Evolutionary conservation across 495 filamentous ascomycete species (phyloP).

Genomic region (Neurospora sp.): DNA sequence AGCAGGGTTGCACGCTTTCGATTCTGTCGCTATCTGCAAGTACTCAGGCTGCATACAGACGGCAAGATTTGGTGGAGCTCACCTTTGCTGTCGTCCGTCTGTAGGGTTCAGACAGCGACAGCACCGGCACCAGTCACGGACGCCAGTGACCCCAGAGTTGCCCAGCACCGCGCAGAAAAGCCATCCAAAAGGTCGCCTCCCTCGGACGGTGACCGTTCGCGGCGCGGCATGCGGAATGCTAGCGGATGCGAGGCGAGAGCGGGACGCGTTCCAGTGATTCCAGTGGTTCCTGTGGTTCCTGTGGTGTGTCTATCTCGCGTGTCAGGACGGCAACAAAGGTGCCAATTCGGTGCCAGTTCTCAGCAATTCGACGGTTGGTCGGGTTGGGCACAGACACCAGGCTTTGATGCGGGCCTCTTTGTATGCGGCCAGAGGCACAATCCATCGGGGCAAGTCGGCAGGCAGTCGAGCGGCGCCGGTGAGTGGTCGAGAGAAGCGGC

Average conservation of each 20-base stretch:
- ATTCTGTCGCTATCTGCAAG: not conserved
- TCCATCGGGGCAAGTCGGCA: conserved; percentile 10
- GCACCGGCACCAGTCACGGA: not conserved
- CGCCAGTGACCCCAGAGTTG: not conserved
- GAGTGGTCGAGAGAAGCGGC: conserved; percentile 16
- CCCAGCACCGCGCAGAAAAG: not conserved
- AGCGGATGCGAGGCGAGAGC: conserved; percentile 1
- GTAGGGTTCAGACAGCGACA: not conserved
- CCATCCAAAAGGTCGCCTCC: not conserved
- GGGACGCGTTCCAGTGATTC: conserved; percentile 15
- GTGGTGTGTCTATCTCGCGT: conserved; percentile 12
- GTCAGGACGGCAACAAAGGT: conserved; percentile 20
- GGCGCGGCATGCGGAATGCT: not conserved
- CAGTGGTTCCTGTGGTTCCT: not conserved
- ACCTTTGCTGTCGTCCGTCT: not conserved
- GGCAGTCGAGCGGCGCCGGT: conserved; percentile 6
- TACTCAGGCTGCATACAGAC: not conserved
- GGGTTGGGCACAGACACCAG: conserved; percentile 19
- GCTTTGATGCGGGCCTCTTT: conserved; percentile 22
- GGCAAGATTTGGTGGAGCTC: not conserved
- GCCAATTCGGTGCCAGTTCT: conserved; percentile 10
- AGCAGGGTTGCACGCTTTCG: not conserved
- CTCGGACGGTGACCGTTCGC: not conserved
- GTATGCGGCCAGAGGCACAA: conserved; percentile 29
- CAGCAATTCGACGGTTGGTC: conserved; percentile 1